These are phyloP conservation scores for Pyrrhoderma noxium DNA, from an alignment of 1,284 basidiomycete species.

Conservation along the genomic window DNA sequence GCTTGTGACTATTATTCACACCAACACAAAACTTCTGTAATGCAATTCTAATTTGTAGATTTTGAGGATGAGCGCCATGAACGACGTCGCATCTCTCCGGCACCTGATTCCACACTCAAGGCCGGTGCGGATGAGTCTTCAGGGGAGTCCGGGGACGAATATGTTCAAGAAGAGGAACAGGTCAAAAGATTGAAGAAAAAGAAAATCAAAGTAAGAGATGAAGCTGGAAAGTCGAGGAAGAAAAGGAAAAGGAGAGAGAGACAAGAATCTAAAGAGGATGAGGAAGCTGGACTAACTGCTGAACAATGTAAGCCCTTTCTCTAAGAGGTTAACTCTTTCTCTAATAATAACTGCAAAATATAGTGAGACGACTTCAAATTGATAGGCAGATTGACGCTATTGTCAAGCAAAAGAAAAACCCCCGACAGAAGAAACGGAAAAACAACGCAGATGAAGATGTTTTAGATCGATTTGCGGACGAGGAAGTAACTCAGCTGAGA, in stretches of 20 bases:
- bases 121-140: slow-evolving; percentile 48
- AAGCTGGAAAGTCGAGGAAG: slow-evolving; percentile 32
- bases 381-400: slow-evolving; percentile 79
- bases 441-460: slow-evolving; percentile 67
- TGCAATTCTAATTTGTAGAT: too few species aligned
- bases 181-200: slow-evolving; percentile 40
- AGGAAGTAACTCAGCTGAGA: slow-evolving; percentile 79
- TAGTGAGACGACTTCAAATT: slow-evolving; percentile 50
- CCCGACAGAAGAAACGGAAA: slow-evolving; percentile 61
- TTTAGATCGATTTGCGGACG: slow-evolving; percentile 85
- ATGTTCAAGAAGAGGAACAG: slow-evolving; percentile 44
- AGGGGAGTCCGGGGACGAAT: slow-evolving; percentile 61
- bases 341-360: not conserved
- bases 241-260: slow-evolving; percentile 48
- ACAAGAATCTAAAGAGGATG: slow-evolving; percentile 40
- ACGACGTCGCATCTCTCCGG: slow-evolving; percentile 25
- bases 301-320: slow-evolving; percentile 51
- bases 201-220: slow-evolving; percentile 38
- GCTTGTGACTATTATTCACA: too few species aligned
- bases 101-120: slow-evolving; percentile 18
- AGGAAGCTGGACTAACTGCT: slow-evolving; percentile 50
- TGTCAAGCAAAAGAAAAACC: slow-evolving; percentile 69
- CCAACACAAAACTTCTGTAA: too few species aligned
- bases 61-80: slow-evolving; percentile 18
- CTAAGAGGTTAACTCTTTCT: not conserved